phyloP scores from a whole-genome alignment of 805 yeast species.

The Metschnikowia proteae region DNA sequence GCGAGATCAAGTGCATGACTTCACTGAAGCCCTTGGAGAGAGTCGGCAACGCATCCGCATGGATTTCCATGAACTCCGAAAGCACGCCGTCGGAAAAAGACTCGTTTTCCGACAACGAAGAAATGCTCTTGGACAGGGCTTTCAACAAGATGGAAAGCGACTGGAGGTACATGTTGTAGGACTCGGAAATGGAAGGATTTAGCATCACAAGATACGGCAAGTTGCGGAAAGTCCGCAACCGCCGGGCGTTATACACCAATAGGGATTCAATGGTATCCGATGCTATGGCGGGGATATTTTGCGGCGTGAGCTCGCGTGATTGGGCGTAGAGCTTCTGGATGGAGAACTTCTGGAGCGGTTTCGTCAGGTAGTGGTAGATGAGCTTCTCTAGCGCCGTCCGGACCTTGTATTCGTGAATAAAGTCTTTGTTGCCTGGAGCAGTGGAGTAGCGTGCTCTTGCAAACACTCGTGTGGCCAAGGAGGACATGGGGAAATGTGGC shows the following conservation, averaged over 20 bases:
- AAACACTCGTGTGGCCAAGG: not conserved
- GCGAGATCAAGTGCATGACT: conserved; percentile 45
- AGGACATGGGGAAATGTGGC: not conserved
- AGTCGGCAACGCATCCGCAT: conserved; percentile 78
- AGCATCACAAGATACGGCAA: conserved; percentile 82
- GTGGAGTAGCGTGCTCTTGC: not conserved
- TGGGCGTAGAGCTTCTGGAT: conserved; percentile 47
- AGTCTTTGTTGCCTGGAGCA: conserved; percentile 17
- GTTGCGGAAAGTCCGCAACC: conserved; percentile 64
- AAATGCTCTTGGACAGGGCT: conserved; percentile 36
- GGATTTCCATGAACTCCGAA: conserved; percentile 61
- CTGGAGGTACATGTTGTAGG: conserved; percentile 67
- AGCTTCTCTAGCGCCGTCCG: conserved; percentile 57
- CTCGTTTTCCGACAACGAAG: conserved; percentile 50
- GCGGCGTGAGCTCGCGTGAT: conserved; percentile 37
- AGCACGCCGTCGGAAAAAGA: conserved; percentile 49
- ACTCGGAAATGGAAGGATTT: conserved; percentile 80
- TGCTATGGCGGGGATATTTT: conserved; percentile 40
- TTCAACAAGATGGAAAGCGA: conserved; percentile 48
- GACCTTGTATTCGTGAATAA: conserved; percentile 52
- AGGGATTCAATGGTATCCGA: conserved; percentile 55
- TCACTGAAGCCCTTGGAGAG: conserved; percentile 81
- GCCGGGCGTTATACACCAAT: conserved; percentile 61
- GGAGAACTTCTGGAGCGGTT: conserved; percentile 51
- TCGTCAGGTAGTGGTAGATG: conserved; percentile 52